A percentile compares a stretch with the other conserved stretches of the same genome.
Conservation (phyloP, 768 basidiomycete species). For the Rubroboletus pulcherrimus region DNA sequence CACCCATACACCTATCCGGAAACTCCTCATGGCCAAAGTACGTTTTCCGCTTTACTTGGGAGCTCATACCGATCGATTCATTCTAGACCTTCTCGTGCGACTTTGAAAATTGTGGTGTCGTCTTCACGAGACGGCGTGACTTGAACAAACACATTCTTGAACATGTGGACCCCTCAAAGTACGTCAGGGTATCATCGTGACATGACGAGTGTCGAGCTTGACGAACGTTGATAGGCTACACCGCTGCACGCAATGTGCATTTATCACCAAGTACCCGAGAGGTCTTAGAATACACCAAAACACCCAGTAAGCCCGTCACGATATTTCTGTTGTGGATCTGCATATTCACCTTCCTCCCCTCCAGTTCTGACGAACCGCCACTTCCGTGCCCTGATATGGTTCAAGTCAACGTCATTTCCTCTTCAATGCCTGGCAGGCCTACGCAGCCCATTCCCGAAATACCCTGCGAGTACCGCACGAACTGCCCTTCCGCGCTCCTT, state of each 20-base stretch:
- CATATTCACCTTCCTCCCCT: background rate
- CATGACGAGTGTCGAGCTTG: background rate
- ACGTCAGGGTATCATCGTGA: background rate
- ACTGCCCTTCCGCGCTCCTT: background rate
- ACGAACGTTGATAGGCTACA: background rate
- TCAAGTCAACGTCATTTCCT: background rate
- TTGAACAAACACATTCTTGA: background rate
- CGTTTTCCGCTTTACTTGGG: background rate
- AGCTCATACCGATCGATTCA: background rate
- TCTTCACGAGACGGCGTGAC: background rate
- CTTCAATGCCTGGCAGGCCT: background rate
- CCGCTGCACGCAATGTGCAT: background rate
- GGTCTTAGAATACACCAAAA: background rate
- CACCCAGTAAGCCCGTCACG: background rate
- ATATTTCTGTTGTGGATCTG: background rate
- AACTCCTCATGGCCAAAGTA: conserved; percentile 4
- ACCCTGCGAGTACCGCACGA: background rate
- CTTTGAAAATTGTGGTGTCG: background rate
- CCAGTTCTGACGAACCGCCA: background rate
- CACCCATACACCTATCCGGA: background rate
- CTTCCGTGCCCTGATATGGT: background rate
- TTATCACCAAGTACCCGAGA: background rate
- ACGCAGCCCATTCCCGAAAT: background rate
- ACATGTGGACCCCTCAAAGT: background rate
- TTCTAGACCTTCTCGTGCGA: background rate